Evolutionary conservation across 2,329 filamentous ascomycete genomes (phyloP).

Genomic region (Xylariaceae sp.): DNA sequence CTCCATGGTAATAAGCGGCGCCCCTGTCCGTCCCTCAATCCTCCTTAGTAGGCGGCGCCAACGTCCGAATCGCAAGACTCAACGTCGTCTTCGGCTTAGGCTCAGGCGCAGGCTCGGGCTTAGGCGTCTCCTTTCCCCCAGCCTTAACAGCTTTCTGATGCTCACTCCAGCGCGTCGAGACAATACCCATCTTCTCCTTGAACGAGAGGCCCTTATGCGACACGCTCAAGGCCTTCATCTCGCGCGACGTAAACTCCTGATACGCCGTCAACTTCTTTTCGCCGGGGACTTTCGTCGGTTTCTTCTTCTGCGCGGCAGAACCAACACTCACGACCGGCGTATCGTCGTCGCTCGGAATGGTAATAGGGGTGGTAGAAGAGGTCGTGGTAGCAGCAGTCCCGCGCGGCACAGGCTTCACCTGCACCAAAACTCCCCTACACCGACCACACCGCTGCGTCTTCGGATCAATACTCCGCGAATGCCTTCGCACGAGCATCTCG

Average conservation of each 20-base stretch:
- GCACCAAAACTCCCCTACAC: conserved; percentile 64
- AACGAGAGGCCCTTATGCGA: conserved; percentile 37
- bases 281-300: conserved; percentile 2
- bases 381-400: not conserved
- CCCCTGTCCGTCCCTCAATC: not conserved
- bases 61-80: not conserved
- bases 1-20: not conserved
- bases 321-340: not conserved
- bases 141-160: conserved; percentile 51
- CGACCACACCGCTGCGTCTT: conserved; percentile 65
- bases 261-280: conserved; percentile 36
- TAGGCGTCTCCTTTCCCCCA: conserved; percentile 47
- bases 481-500: conserved; percentile 68
- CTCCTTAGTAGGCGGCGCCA: not conserved
- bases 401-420: conserved; percentile 73
- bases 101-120: conserved; percentile 2
- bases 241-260: conserved; percentile 24
- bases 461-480: conserved; percentile 79
- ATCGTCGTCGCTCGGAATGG: conserved; percentile 6
- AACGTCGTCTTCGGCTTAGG: conserved; percentile 4
- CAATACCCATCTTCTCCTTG: conserved; percentile 62
- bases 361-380: conserved; percentile 44
- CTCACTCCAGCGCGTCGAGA: conserved; percentile 58
- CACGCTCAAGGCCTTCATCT: conserved; percentile 28
- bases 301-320: not conserved